Evolutionary conservation across 2,329 filamentous ascomycete genomes (phyloP).

Genomic region (Drechslerella coelobrocha): DNA sequence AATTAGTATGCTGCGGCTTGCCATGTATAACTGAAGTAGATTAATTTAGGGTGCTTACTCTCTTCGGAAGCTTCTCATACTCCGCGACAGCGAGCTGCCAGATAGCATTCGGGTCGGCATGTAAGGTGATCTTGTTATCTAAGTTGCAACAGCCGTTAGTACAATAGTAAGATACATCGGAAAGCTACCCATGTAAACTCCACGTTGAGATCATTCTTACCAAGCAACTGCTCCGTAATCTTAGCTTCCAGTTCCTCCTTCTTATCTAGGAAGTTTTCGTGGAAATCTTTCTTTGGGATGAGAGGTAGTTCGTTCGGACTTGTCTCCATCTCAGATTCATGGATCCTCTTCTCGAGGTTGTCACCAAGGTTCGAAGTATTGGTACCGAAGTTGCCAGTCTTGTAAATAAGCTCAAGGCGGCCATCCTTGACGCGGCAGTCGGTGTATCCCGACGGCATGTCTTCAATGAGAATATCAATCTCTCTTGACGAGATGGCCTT

Average conservation of each 20-base stretch:
- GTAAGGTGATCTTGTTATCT: slow-evolving; percentile 25
- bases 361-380: slow-evolving; percentile 28
- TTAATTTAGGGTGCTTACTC: slow-evolving; percentile 11
- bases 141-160: neutral
- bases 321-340: slow-evolving; percentile 14
- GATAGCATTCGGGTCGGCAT: slow-evolving; percentile 34
- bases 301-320: slow-evolving; percentile 34
- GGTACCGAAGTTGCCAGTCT: slow-evolving; percentile 30
- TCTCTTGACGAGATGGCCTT: slow-evolving; percentile 23
- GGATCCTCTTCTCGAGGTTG: slow-evolving; percentile 27
- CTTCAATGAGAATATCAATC: slow-evolving; percentile 27
- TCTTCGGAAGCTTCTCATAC: slow-evolving; percentile 39
- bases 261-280: slow-evolving; percentile 24
- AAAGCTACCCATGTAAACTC: too few relatives aligned
- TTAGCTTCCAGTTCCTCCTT: slow-evolving; percentile 19
- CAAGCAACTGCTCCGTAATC: slow-evolving; percentile 34
- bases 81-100: slow-evolving; percentile 32
- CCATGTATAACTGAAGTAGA: neutral
- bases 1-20: slow-evolving; percentile 8
- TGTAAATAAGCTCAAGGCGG: slow-evolving; percentile 38
- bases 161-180: neutral
- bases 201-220: slow-evolving; percentile 12
- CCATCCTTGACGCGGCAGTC: slow-evolving; percentile 31
- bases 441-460: slow-evolving; percentile 19
- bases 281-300: slow-evolving; percentile 13